These are phyloP conservation scores for Athelia sp. DNA, from an alignment of 1,284 basidiomycete species.

Conservation along the genomic window DNA sequence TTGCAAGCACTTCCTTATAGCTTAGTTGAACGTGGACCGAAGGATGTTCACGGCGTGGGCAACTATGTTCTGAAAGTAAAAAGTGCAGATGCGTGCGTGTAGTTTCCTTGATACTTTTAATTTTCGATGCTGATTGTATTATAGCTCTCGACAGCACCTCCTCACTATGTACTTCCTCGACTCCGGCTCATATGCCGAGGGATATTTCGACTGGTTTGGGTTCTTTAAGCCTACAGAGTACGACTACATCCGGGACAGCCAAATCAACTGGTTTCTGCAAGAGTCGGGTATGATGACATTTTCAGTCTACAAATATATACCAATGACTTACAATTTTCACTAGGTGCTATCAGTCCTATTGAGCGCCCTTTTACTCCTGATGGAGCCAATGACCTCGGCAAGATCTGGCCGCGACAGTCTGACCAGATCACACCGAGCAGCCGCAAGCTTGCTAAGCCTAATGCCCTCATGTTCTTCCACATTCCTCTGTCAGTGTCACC, in stretches of 20 bases:
- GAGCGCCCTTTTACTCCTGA: constrained; percentile 80
- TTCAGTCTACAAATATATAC: no score
- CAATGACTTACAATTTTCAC: constrained; percentile 1
- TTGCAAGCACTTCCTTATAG: constrained; percentile 84
- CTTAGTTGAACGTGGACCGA: constrained; percentile 74
- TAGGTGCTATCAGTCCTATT: constrained; percentile 62
- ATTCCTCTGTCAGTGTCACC: constrained; percentile 73
- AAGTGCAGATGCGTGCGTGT: constrained; percentile 63
- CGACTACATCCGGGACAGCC: constrained; percentile 77
- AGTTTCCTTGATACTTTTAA: constrained; percentile 2
- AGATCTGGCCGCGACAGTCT: constrained; percentile 51
- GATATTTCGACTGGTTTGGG: constrained; percentile 53
- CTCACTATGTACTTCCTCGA: constrained; percentile 93
- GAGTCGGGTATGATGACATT: constrained; percentile 50
- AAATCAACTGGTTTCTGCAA: constrained; percentile 86
- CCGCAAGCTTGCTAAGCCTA: constrained; percentile 76
- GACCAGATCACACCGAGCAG: constrained; percentile 52
- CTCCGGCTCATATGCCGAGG: constrained; percentile 73
- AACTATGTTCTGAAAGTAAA: constrained; percentile 79
- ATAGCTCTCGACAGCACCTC: constrained; percentile 79
- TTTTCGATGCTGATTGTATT: constrained; percentile 5
- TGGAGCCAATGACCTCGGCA: constrained; percentile 60
- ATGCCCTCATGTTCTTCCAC: constrained; percentile 94
- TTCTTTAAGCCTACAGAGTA: constrained; percentile 65
- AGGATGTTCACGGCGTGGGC: constrained; percentile 78